Evolutionary conservation across 2,329 filamentous ascomycete genomes (phyloP).

Genomic region (Aureobasidium melanogenum): DNA sequence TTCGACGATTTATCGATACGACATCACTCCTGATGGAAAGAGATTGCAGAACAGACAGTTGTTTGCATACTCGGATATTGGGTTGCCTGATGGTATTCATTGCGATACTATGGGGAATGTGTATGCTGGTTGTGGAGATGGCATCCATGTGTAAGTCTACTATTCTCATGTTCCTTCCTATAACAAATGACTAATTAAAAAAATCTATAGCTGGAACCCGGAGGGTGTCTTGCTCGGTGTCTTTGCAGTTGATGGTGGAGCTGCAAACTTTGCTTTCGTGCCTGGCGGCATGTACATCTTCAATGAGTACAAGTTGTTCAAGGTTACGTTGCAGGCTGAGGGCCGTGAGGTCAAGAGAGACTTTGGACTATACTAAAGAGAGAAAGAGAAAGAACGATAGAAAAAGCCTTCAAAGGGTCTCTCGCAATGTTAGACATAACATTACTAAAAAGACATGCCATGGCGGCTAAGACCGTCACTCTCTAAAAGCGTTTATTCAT

Average conservation of each 20-base stretch:
- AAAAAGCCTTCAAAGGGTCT: too few species aligned
- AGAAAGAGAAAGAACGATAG: not conserved
- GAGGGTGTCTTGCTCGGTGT: conserved; percentile 31
- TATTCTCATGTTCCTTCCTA: too few species aligned
- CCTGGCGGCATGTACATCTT: conserved; percentile 26
- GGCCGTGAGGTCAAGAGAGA: conserved; percentile 25
- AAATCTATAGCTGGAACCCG: conserved; percentile 8
- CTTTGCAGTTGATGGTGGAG: conserved; percentile 38
- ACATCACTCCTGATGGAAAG: conserved; percentile 28
- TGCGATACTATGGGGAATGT: conserved; percentile 14
- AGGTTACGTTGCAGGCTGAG: conserved; percentile 24
- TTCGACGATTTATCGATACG: conserved; percentile 35
- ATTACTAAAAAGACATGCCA: too few species aligned
- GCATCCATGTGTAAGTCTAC: conserved; percentile 14
- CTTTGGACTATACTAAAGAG: conserved; percentile 18
- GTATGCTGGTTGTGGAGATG: conserved; percentile 14
- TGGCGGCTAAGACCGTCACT: too few species aligned
- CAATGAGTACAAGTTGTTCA: conserved; percentile 26
- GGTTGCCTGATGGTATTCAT: conserved; percentile 15
- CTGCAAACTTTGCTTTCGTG: conserved; percentile 28
- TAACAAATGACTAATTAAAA: not conserved
- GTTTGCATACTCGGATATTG: conserved; percentile 13
- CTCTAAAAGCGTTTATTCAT: too few species aligned
- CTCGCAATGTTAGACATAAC: too few species aligned
- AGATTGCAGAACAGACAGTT: conserved; percentile 19